A percentile compares a stretch with the other conserved stretches of the same genome.
phyloP scores from a whole-genome alignment of 2,329 filamentous ascomycete genomes.

The Ascochyta rabiei region DNA sequence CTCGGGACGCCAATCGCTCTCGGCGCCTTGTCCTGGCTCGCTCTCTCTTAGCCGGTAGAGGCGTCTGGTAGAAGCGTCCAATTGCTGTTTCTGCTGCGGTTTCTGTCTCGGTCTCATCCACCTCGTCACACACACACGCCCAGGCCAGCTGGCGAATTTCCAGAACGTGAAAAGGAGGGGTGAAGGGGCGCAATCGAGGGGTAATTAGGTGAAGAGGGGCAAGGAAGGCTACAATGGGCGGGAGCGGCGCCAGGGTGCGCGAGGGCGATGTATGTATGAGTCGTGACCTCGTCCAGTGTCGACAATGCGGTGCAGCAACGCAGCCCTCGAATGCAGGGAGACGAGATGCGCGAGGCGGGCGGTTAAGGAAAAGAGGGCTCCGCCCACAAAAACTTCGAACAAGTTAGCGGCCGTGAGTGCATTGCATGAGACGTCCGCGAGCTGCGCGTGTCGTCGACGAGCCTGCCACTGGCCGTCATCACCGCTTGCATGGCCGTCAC shows the following conservation, averaged over 20 bases:
- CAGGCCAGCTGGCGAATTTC: slow-evolving; percentile 26
- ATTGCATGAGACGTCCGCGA: slow-evolving; percentile 19
- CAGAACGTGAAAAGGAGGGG: slow-evolving; percentile 29
- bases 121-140: slow-evolving; percentile 36
- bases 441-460: slow-evolving; percentile 21
- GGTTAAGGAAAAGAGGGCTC: slow-evolving; percentile 22
- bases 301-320: slow-evolving; percentile 3
- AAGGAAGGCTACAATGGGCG: slow-evolving; percentile 4
- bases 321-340: slow-evolving; percentile 28
- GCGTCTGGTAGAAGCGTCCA: slow-evolving; percentile 4
- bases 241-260: slow-evolving; percentile 1
- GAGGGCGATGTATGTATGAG: slow-evolving; percentile 5
- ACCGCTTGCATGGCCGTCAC: slow-evolving; percentile 4
- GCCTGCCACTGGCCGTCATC: slow-evolving; percentile 4
- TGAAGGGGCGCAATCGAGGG: slow-evolving; percentile 18
- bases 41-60: slow-evolving; percentile 30
- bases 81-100: slow-evolving; percentile 13
- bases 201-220: slow-evolving; percentile 17
- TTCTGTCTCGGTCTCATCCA: slow-evolving; percentile 21
- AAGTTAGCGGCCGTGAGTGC: slow-evolving; percentile 28
- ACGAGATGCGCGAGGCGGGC: slow-evolving; percentile 22
- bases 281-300: slow-evolving; percentile 23
- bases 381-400: slow-evolving; percentile 24
- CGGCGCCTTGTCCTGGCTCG: slow-evolving; percentile 27
- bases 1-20: slow-evolving; percentile 30